Conservation (phyloP, 805 yeast genomes). For the Sugiyamaella qingdaonensis region DNA sequence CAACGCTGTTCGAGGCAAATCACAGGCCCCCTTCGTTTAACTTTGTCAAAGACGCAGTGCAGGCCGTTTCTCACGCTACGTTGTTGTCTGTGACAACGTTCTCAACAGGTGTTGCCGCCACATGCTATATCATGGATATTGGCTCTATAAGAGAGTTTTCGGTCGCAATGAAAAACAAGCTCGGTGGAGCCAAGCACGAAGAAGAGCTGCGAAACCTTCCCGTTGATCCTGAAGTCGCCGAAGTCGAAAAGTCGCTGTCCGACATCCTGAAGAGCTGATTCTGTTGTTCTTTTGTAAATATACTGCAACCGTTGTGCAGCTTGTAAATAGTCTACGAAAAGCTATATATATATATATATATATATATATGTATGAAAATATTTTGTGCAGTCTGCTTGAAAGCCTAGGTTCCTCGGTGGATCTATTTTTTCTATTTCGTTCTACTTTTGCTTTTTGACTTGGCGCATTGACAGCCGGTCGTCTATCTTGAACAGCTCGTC, state of each 20-base stretch:
- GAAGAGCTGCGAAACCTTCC: conserved; percentile 16
- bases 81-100: conserved; percentile 66
- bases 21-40: conserved; percentile 82
- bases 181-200: conserved; percentile 59
- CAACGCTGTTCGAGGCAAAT: conserved; percentile 76
- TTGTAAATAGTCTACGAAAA: background rate
- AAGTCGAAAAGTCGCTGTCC: conserved; percentile 15
- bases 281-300: background rate
- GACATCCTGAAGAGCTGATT: conserved; percentile 13
- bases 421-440: background rate
- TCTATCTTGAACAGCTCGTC: conserved; percentile 38
- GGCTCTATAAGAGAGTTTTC: conserved; percentile 68
- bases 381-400: no score
- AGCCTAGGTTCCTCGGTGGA: background rate
- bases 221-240: conserved; percentile 20
- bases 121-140: conserved; percentile 77
- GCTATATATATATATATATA: background rate
- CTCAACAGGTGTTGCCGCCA: conserved; percentile 68
- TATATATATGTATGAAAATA: background rate
- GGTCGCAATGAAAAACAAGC: conserved; percentile 52
- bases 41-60: conserved; percentile 75
- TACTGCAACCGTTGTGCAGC: background rate
- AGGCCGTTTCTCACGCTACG: conserved; percentile 80
- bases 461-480: conserved; percentile 26
- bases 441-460: background rate